phyloP scores from a whole-genome alignment of 1,284 basidiomycete species.

The Naganishia sp. region DNA sequence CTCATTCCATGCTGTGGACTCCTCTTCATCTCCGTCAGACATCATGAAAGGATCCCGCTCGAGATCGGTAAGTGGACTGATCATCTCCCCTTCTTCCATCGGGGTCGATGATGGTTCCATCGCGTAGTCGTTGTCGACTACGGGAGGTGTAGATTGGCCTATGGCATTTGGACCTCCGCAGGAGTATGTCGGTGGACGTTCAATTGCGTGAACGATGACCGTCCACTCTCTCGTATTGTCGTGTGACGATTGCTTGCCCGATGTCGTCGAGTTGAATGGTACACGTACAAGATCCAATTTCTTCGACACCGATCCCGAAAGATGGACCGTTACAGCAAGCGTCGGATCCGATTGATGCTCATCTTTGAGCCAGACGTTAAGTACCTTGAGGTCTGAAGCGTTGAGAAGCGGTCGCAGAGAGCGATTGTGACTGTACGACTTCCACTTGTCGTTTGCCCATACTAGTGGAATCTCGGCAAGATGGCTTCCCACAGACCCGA shows the following conservation, averaged over 20 bases:
- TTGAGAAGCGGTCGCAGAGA: conserved; percentile 10
- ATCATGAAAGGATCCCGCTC: conserved; percentile 11
- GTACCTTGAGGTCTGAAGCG: conserved; percentile 6
- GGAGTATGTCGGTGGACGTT: not conserved
- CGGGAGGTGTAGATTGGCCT: not conserved
- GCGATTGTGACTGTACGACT: conserved; percentile 19
- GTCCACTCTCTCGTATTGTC: not conserved
- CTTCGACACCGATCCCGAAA: conserved; percentile 3
- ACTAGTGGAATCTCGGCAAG: conserved; percentile 11
- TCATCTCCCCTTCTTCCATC: not conserved
- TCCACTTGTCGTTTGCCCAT: conserved; percentile 25
- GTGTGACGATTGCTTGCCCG: too few species aligned
- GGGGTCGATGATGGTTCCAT: not conserved
- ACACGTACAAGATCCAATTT: conserved; percentile 25
- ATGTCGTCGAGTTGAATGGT: not conserved
- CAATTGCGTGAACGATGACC: conserved; percentile 16
- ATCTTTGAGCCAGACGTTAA: conserved; percentile 23
- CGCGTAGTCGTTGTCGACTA: not conserved
- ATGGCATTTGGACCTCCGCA: not conserved
- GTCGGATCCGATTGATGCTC: conserved; percentile 15
- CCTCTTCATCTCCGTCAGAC: conserved; percentile 5
- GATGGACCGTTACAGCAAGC: conserved; percentile 7
- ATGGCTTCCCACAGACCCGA: not conserved
- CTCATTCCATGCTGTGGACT: conserved; percentile 6
- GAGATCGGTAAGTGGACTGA: conserved; percentile 15